Base-by-base conservation (phyloP, 257 asterid species). In the Knoxia roxburghii region DNA sequence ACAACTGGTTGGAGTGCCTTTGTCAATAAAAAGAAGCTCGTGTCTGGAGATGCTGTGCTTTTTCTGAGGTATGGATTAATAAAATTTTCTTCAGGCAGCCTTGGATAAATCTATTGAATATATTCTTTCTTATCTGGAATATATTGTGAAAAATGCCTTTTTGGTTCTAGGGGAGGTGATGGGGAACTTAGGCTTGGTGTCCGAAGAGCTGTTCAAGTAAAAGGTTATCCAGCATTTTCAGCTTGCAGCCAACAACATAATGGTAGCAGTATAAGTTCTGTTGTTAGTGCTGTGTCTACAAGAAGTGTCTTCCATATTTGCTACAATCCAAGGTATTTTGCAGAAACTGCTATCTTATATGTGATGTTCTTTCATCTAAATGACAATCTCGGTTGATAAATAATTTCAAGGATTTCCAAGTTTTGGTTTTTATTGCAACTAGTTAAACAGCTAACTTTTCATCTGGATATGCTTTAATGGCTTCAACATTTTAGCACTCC, bases 1-100 rank as follows among this genome's bases (percentile, higher is more conserved):
- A 92, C 98, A 27, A 92, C 98, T 35, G 98, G 98, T 68, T 92
- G 98, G 98, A 92, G 98, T 84, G 96, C 97, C 50, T 92, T 92
- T 84, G 97, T 92, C 72, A 92, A 89, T 73, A 89, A 82, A 76
- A 92, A 92, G 90, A 89, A 87, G 82, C 85, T 92, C 32, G 93
- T 84, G 41, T 92, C 96, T 64, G 98, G 98, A 56, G 98, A 92
- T 64, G 98, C 98, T 14, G 98, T 92, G 71, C 98, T 92, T 72
- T 89, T 92, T 68, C 82, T 92, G 70, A 87, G 96, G 98, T 91
- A 49, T 55, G 71, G 65, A 73, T 61, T 50, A 26, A 52, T 43
- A 11, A 40, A 54, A 48, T n/a, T 59, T 58, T 40, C 23, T 26
- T 52, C 40, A 45, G 49, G 18, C 41, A 21, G 66, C 48, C 21